A percentile compares a stretch with the other conserved stretches of the same genome.
phyloP scores from a whole-genome alignment of 208 protist genomes.

The Trypanosoma lewisi region DNA sequence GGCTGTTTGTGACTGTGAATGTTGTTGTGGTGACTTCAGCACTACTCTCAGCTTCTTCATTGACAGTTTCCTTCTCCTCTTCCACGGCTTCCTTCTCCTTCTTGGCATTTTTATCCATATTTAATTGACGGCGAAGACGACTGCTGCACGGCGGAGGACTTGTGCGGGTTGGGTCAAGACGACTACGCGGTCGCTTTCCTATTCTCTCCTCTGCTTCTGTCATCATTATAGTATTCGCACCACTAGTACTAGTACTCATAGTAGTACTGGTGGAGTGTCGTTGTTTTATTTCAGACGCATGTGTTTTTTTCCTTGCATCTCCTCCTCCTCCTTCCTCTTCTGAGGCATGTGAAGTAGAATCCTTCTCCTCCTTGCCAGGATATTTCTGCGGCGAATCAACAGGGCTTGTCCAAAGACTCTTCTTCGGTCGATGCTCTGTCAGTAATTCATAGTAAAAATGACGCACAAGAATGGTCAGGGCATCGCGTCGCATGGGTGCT shows the following conservation, averaged over 20 bases:
- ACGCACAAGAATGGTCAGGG: conserved; percentile 61
- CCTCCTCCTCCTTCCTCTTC: not conserved
- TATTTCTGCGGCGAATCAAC: not conserved
- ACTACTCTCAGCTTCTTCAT: too few species aligned
- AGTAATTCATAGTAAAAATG: conserved; percentile 78
- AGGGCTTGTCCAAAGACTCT: not conserved
- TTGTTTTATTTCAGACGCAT: too few species aligned
- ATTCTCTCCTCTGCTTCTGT: not conserved
- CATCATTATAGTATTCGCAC: not conserved
- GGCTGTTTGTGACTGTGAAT: not conserved
- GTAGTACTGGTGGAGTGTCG: too few species aligned
- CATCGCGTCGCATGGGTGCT: conserved; percentile 57
- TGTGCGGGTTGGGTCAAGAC: conserved; percentile 25
- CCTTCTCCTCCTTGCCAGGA: not conserved
- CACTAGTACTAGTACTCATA: conserved; percentile 16
- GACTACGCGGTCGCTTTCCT: conserved; percentile 16
- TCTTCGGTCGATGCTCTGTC: conserved; percentile 21
- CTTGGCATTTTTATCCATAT: not conserved
- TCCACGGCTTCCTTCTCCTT: not conserved
- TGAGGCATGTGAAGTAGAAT: not conserved
- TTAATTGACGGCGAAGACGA: conserved; percentile 7
- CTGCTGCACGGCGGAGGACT: conserved; percentile 9
- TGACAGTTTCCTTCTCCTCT: not conserved
- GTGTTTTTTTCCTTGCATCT: not conserved
- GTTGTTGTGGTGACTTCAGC: too few species aligned